Evolutionary conservation across 805 yeast species (phyloP).

Genomic region (Candida incommunis): DNA sequence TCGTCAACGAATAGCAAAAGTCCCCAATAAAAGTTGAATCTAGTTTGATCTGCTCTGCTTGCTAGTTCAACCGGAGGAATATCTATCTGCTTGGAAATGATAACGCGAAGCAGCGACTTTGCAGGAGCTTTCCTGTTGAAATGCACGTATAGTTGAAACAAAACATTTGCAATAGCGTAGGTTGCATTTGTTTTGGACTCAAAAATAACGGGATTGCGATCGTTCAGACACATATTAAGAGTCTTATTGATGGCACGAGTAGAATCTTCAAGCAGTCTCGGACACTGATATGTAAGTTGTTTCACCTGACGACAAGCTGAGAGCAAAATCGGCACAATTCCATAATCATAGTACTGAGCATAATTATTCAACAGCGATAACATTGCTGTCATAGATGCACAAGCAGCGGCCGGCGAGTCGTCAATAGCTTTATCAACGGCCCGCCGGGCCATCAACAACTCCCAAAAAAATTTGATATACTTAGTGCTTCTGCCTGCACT

Average conservation of each 20-base stretch:
- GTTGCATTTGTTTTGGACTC: constrained; percentile 47
- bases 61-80: constrained; percentile 35
- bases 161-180: constrained; percentile 54
- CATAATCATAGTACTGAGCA: neutral
- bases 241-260: constrained; percentile 57
- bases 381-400: neutral
- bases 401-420: neutral
- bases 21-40: constrained; percentile 58
- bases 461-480: too few species aligned
- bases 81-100: constrained; percentile 35
- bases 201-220: constrained; percentile 40
- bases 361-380: neutral
- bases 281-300: neutral
- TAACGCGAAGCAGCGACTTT: constrained; percentile 56
- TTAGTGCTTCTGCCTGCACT: too few species aligned
- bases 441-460: too few species aligned
- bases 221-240: constrained; percentile 66
- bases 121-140: constrained; percentile 60
- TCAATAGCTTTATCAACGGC: neutral
- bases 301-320: neutral
- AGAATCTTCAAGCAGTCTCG: constrained; percentile 32
- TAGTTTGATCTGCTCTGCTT: constrained; percentile 40
- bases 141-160: constrained; percentile 54
- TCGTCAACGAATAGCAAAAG: constrained; percentile 51
- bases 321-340: neutral